Conservation (phyloP, 805 yeast species). For the Suhomyces pyralidae region DNA sequence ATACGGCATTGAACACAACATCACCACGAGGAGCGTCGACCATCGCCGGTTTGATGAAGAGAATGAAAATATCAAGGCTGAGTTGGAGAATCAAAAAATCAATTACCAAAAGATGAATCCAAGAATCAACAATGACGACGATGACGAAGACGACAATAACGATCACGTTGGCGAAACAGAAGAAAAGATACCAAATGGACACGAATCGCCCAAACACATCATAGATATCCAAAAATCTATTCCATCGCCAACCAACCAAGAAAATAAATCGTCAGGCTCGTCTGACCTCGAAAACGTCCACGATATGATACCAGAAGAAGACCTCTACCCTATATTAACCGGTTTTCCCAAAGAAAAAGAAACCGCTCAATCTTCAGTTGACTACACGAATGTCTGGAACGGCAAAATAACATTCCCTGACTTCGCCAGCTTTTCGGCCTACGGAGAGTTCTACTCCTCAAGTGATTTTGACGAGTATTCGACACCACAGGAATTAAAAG, state of each 20-base stretch:
- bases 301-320: conserved; percentile 4
- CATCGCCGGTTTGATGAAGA: conserved; percentile 29
- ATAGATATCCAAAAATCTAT: conserved; percentile 2
- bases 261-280: conserved; percentile 5
- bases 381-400: conserved; percentile 30
- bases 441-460: conserved; percentile 37
- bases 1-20: conserved; percentile 24
- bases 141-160: conserved; percentile 19
- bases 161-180: conserved; percentile 2
- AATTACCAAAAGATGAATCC: conserved; percentile 20
- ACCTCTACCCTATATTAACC: conserved; percentile 1
- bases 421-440: conserved; percentile 41
- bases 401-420: conserved; percentile 51
- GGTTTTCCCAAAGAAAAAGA: background rate
- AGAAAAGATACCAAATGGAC: conserved; percentile 4
- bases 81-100: background rate
- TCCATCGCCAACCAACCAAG: background rate
- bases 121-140: conserved; percentile 24
- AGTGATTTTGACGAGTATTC: conserved; percentile 11
- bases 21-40: conserved; percentile 34
- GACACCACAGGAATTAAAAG: conserved; percentile 6
- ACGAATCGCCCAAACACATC: background rate
- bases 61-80: background rate
- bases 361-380: background rate
- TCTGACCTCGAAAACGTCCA: conserved; percentile 7